Evolutionary conservation across 495 filamentous ascomycete species (phyloP), one percentile per base, ranked within the genome.

Genomic region (Hyphodiscus hymeniophilus): DNA sequence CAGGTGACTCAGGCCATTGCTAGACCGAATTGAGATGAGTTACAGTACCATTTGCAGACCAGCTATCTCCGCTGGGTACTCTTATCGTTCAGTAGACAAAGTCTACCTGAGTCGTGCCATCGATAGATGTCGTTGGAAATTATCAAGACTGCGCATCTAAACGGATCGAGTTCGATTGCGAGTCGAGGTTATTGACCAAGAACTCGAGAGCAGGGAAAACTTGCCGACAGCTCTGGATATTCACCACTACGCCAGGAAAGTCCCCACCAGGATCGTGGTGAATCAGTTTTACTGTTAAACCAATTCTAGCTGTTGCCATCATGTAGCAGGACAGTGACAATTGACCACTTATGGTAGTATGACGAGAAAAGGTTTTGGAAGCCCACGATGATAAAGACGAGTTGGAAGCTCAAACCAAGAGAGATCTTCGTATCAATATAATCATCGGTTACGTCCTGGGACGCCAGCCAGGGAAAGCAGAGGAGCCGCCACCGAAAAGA

Each of bases 131-230:
- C 16, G 42, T 44, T 44, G 42, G 42, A 44, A 44, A 30, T 21
- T n/a, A 18, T 20, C 42, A 44, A 44, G 42, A 44, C 42, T 44
- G 26, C 16, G 42, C 42, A 44, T 44, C 32, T 16, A 44, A 44
- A 44, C 5, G 22, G 24, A 44, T 44, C 24, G 26, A 38, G 35
- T 38, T 38, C 35, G 35, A 38, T 38, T 38, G 35, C 35, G 35
- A 38, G 16, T 38, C 35, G 35, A 17, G 35, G 35, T 7, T 38
- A 38, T 38, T 38, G 35, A 38, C 35, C 35, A 16, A 38, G 35
- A 38, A 38, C 8, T 38, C 35, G 17, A 38, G 35, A 38, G 35
- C 35, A 38, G 35, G 35, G 35, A 38, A 38, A 38, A 38, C 7
- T 38, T 38, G 35, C 35, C 17, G 35, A 16, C 16, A 38, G 35